Base-by-base conservation (phyloP, 1,139 yeast species). In the Saccharomyces hybrid region DNA sequence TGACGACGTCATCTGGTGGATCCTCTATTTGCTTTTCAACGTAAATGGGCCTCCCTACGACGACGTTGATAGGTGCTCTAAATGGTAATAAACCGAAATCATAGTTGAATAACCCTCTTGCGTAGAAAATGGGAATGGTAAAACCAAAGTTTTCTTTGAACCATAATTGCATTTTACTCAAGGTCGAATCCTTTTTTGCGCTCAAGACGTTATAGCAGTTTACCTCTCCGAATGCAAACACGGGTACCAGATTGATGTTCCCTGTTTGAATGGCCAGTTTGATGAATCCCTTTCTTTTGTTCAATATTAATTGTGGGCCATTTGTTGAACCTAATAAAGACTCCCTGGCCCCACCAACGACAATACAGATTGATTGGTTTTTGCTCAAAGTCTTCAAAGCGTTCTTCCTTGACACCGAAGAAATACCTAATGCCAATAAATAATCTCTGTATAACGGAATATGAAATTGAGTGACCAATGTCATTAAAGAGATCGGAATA, bases 281-380 rank as follows among this genome's bases (percentile, higher is more conserved):
- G 47, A 93, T 83, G 70, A 93, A 93, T 0, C 99, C 99, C 64
- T 85, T 87, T 42, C 99, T 79, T 63, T 83, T 86, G 51, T 83
- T 78, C 47, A 95, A 73, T 1, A 93, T 88, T 53, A 95, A 73
- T 55, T 83, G 84, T 58, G 81, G 76, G 6, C 73, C 68, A 0
- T 81, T 80, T 0, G 87, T 87, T 55, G 78, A 77, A 41, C 91
- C 86, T 42, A 88, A 70, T 50, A 93, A 74, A 1, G 95, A 83
- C 63, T 93, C 99, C 58, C 89, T 88, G 0, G 98, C 98, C 0
- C 99, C 99, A 5, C 99, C 99, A 44, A 93, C 84, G 1, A 93
- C 97, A 56, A 93, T 83, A 58, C 95, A 87, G 13, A 91, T 86
- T 2, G 96, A 88, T 59, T 78, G 80, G 58, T 84, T 83, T 46